Conservation (phyloP, 768 basidiomycete genomes). For the Trametes elegans region DNA sequence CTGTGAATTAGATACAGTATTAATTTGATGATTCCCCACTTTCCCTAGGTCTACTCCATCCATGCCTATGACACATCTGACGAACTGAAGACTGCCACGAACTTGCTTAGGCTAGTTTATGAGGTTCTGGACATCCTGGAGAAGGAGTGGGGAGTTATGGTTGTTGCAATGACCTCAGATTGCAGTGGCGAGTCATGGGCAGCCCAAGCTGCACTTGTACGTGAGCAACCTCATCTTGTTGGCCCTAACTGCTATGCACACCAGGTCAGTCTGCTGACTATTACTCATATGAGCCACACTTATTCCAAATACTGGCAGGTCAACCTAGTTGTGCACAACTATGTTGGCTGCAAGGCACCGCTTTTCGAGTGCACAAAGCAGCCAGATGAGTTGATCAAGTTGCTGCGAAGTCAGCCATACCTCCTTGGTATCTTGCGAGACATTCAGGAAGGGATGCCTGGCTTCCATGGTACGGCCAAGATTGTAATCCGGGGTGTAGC, state of each 20-base stretch:
- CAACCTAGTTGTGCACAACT: slow-evolving; percentile 41
- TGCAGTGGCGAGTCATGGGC: slow-evolving; percentile 35
- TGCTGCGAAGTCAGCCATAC: slow-evolving; percentile 36
- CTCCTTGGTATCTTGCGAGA: slow-evolving; percentile 32
- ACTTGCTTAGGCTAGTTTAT: slow-evolving; percentile 27
- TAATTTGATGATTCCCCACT: background rate
- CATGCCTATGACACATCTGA: slow-evolving; percentile 28
- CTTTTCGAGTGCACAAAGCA: slow-evolving; percentile 23
- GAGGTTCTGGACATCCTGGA: slow-evolving; percentile 22
- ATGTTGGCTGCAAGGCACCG: slow-evolving; percentile 30
- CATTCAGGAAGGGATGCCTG: slow-evolving; percentile 15
- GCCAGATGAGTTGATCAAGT: slow-evolving; percentile 37
- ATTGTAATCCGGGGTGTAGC: slow-evolving; percentile 34
- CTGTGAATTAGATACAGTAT: background rate
- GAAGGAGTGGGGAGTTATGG: slow-evolving; percentile 24
- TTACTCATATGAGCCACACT: background rate
- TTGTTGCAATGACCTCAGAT: slow-evolving; percentile 34
- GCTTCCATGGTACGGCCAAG: background rate
- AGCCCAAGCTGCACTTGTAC: slow-evolving; percentile 21
- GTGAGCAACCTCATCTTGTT: slow-evolving; percentile 29
- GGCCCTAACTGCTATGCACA: slow-evolving; percentile 37
- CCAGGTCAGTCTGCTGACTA: slow-evolving; percentile 29
- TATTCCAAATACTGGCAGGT: slow-evolving; percentile 24
- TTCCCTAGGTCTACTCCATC: background rate
- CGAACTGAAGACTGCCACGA: slow-evolving; percentile 33